These are phyloP conservation scores for Pseudogymnoascus sp. DNA, from an alignment of 2,329 filamentous ascomycete genomes.

Conservation along the genomic window DNA sequence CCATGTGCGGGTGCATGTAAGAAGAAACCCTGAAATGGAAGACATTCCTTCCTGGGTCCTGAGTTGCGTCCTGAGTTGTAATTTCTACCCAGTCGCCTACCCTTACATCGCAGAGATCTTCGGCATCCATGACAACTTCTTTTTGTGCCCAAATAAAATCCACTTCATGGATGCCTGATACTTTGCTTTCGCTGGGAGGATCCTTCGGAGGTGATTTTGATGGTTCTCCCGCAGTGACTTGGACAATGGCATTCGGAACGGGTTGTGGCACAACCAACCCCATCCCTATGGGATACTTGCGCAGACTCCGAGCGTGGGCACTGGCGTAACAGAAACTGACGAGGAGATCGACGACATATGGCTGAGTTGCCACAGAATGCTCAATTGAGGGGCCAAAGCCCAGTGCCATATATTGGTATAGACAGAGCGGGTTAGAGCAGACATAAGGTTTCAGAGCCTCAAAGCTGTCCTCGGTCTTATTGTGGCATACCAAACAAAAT, in stretches of 20 bases:
- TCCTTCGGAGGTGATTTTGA: background rate
- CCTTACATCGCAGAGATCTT: background rate
- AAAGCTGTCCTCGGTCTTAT: conserved; percentile 53
- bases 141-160: background rate
- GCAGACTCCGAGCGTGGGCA: conserved; percentile 24
- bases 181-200: background rate
- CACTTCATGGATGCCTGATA: background rate
- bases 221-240: background rate
- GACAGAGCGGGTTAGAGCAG: conserved; percentile 65
- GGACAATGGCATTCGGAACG: background rate
- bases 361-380: conserved; percentile 72
- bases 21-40: background rate
- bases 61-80: background rate
- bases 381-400: conserved; percentile 81
- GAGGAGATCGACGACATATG: conserved; percentile 76
- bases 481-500: conserved; percentile 81
- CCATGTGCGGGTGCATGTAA: background rate
- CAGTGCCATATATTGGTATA: conserved; percentile 84
- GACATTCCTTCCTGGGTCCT: background rate
- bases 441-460: conserved; percentile 72
- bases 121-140: background rate
- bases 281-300: conserved; percentile 30
- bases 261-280: conserved; percentile 24
- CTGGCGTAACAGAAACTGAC: conserved; percentile 69
- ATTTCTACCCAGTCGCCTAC: background rate